Evolutionary conservation across 306 rosid species (phyloP).

Genomic region (Prunus padus): DNA sequence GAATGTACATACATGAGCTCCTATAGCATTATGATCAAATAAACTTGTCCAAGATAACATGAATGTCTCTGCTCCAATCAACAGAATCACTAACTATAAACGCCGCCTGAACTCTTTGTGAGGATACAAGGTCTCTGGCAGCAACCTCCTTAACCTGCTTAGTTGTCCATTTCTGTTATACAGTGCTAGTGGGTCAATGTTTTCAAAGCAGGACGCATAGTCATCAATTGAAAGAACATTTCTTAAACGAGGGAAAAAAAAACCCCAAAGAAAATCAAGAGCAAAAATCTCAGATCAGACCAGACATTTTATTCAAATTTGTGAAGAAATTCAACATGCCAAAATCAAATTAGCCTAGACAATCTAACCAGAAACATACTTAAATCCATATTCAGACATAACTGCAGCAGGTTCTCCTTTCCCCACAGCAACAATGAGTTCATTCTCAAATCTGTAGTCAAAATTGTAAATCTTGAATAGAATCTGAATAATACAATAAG

Average conservation of each 20-base stretch:
- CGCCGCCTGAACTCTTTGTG: conserved; percentile 74
- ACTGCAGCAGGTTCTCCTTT: conserved; percentile 93
- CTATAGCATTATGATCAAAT: not conserved
- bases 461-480: conserved; percentile 11
- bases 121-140: conserved; percentile 40
- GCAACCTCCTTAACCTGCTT: conserved; percentile 25
- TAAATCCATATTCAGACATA: conserved; percentile 87
- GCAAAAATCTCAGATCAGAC: conserved; percentile 2
- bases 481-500: conserved; percentile 13
- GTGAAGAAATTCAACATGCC: not conserved
- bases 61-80: conserved; percentile 97
- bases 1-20: not conserved
- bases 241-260: conserved; percentile 39
- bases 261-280: not conserved
- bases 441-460: conserved; percentile 60
- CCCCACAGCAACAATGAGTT: conserved; percentile 80
- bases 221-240: conserved; percentile 82
- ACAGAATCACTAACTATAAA: conserved; percentile 86
- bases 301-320: conserved; percentile 8
- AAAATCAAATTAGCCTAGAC: conserved; percentile 10
- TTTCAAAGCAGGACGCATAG: conserved; percentile 70
- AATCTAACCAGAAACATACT: conserved; percentile 42
- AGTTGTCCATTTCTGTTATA: conserved; percentile 76
- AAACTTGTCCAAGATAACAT: conserved; percentile 41
- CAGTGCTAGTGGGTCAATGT: conserved; percentile 82